Base-by-base conservation (phyloP, 2,329 filamentous ascomycete genomes). In the Graphilbum fragrans region DNA sequence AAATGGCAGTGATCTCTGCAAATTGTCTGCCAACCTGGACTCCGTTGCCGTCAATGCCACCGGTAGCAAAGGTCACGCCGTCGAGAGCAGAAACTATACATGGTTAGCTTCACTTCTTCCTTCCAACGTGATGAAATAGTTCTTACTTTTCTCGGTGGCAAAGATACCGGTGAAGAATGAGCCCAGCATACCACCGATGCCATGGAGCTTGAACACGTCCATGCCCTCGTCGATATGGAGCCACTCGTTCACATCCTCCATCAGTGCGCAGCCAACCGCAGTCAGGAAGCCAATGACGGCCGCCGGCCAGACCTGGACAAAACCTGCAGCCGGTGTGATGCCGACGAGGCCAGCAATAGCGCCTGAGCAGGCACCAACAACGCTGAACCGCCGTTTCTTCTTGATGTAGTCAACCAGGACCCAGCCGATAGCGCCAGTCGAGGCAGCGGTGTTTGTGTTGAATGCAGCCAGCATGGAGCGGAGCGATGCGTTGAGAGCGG, bases 131-230 rank as follows among this genome's bases (percentile, higher is more conserved):
- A 36, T 33, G 8, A 35, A 23, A 19, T 20, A 17, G 33, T 23
- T 43, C 52, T 36, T 39, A 52, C 52, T 47, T 9, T 44, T 48
- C 12, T 46, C 47, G 5, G 70, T 65, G 0, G 74, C 73, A 40
- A 77, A 77, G 23, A 77, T 59, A 3, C 74, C 73, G 0, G 73
- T 77, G 17, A 77, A 51, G 37, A 77, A 61, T 27, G 70, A 66
- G 16, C 73, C 74, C 1, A 77, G 63, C 46, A 70, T 65, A 11
- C 74, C 74, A n/a, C 73, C 73, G 2, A 77, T 58, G 17, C 72
- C 72, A 50, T 78, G 74, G 22, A 77, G 66, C 23, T 70, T 70
- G 45, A 76, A 77, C 38, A 77, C 72, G 44, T 77, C 72, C 39
- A 77, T 62, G 3, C 71, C 70, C 36, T 77, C 73, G 44, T 77